Evolutionary conservation across 2,329 filamentous ascomycete genomes (phyloP), one percentile per base, ranked within the genome.

Genomic region (Fusarium sp.): DNA sequence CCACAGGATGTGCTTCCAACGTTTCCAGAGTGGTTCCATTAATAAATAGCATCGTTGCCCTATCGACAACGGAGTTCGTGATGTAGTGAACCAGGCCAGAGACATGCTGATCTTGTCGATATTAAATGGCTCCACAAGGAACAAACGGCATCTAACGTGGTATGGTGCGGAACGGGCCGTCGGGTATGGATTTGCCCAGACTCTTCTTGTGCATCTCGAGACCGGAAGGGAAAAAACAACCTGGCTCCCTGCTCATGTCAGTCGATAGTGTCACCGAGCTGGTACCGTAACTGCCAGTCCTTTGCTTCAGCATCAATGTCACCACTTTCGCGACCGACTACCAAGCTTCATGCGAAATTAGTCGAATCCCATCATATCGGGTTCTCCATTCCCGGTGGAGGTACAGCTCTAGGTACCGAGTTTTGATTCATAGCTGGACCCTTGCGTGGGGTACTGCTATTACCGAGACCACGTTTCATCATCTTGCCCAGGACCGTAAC

Each of bases 401-500:
- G 74, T 5, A 74, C 74, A 30, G 68, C 72, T 54, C 46, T 58
- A 11, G 73, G 58, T 16, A 69, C 27, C 13, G 56, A 41, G 20
- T 61, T 65, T 25, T 61, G 63, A n/a, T 59, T 71, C 34, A 65
- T 42, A 16, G 57, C 74, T 32, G 77, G 72, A n/a, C 73, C 78
- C 59, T 79, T 82, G 54, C 74, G 73, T 18, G 69, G 32, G 7
- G 79, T 78, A 27, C 79, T 79, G 62, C 72, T 80, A 4, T 81
- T 78, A 7, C 80, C 82, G 5, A 89, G 78, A 3, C 91, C 91
- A 51, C 93, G 88, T 80, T 92, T 94, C 87, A 94, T 93, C 90
- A 98, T 96, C 75, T 91, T 93, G 9, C 93, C 93, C 2, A 98
- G 80, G 0, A 96, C 90, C 2, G 92, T 91, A 11, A 98, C 94